Conservation (phyloP, 1,284 basidiomycete genomes). For the Irpex sp. region DNA sequence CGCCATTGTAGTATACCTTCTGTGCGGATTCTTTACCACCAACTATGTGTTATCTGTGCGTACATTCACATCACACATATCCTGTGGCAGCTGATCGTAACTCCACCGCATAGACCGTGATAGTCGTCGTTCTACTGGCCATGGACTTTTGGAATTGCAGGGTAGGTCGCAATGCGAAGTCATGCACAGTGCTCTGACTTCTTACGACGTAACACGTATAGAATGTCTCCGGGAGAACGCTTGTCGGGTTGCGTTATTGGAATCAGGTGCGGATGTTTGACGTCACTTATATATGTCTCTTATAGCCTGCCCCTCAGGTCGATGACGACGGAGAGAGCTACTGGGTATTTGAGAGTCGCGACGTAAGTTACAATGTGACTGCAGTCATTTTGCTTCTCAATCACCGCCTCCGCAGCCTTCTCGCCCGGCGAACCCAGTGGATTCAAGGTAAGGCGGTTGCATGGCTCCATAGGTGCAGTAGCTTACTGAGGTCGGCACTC, state of each 20-base stretch:
- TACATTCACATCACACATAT: not conserved
- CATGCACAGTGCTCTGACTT: not conserved
- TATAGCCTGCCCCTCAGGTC: constrained; percentile 44
- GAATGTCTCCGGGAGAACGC: constrained; percentile 89
- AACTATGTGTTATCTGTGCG: constrained; percentile 88
- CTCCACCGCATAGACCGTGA: constrained; percentile 63
- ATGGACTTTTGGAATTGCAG: constrained; percentile 98
- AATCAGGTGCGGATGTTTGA: constrained; percentile 64
- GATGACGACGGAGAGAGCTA: constrained; percentile 94
- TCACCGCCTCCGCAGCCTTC: constrained; percentile 60
- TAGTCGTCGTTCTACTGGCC: constrained; percentile 86
- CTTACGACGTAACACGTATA: constrained; percentile 28
- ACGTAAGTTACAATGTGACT: constrained; percentile 44
- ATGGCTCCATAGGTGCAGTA: constrained; percentile 9
- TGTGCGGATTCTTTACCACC: constrained; percentile 83
- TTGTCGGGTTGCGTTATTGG: constrained; percentile 94
- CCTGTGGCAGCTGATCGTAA: not conserved
- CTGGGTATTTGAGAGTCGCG: constrained; percentile 94
- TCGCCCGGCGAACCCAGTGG: constrained; percentile 84
- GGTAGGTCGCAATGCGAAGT: constrained; percentile 38
- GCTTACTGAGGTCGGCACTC: constrained; percentile 5
- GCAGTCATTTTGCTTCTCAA: constrained; percentile 2
- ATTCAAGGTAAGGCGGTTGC: constrained; percentile 67
- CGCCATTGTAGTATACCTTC: constrained; percentile 84
- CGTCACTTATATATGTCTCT: not conserved